Evolutionary conservation across 257 asterid species (phyloP).

Genomic region (Marsdenia floribunda): DNA sequence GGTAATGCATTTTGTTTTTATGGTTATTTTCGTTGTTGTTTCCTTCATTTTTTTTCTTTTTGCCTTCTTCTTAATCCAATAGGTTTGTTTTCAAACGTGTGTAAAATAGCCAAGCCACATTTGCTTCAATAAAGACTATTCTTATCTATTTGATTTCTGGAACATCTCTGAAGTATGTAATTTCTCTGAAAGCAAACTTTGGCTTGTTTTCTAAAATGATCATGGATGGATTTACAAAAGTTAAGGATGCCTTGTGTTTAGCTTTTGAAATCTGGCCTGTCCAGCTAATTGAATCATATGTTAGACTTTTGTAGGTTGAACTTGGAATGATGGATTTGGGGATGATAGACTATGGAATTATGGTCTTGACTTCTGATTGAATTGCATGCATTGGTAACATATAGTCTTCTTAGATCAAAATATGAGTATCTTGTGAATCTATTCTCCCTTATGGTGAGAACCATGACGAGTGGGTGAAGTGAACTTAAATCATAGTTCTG

Average conservation of each 20-base stretch:
- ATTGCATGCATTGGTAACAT: not conserved
- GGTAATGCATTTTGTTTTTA: slow-evolving; percentile 30
- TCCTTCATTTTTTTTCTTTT: slow-evolving; percentile 8
- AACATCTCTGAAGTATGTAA: not conserved
- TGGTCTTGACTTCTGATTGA: not conserved
- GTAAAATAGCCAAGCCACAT: not conserved
- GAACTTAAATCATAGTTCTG: no score
- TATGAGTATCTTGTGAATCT: not conserved
- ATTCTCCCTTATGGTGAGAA: not conserved
- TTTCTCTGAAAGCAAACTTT: not conserved
- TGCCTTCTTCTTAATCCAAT: no score
- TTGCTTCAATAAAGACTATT: not conserved
- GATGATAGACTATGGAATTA: not conserved
- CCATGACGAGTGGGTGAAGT: not conserved
- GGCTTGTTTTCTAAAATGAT: not conserved
- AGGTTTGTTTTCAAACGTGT: not conserved
- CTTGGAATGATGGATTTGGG: not conserved
- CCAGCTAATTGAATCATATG: not conserved
- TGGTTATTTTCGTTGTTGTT: not conserved
- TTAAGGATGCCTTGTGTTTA: not conserved
- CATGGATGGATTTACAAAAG: not conserved
- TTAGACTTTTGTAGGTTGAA: not conserved
- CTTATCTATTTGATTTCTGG: not conserved
- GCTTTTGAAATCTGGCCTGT: not conserved
- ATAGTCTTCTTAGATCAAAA: not conserved